Conservation (phyloP, 2,329 filamentous ascomycete species). For the Colletotrichum limetticola region DNA sequence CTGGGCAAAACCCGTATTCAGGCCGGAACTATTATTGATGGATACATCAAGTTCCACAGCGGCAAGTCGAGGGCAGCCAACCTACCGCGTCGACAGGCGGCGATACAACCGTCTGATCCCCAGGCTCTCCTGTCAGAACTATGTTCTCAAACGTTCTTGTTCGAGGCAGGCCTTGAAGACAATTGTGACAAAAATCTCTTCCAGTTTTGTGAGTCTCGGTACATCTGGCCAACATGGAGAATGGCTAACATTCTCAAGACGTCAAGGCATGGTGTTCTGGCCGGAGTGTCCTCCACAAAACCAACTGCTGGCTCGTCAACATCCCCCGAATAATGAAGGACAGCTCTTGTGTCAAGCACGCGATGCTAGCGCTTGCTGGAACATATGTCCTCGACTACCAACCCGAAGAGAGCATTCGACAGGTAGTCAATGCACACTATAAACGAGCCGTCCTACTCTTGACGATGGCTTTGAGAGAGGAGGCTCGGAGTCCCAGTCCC, state of each 20-base stretch:
- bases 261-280: constrained; percentile 53
- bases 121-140: not conserved
- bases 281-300: constrained; percentile 48
- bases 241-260: constrained; percentile 40
- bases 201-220: constrained; percentile 26
- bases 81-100: not conserved
- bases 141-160: not conserved
- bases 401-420: constrained; percentile 44
- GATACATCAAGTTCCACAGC: constrained; percentile 33
- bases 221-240: not conserved
- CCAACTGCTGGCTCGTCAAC: constrained; percentile 53
- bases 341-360: constrained; percentile 46
- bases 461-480: constrained; percentile 30
- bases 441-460: constrained; percentile 46
- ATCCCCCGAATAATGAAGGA: constrained; percentile 50
- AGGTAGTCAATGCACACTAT: constrained; percentile 45
- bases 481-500: not conserved
- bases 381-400: constrained; percentile 55
- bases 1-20: constrained; percentile 3
- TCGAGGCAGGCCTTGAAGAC: constrained; percentile 1
- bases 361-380: constrained; percentile 53
- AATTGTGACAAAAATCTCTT: constrained; percentile 17
- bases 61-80: not conserved
- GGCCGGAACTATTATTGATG: constrained; percentile 21
- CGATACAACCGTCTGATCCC: not conserved